Percentiles rank a stretch among this genome's conserved stretches.
Evolutionary conservation across 2,329 filamentous ascomycete species (phyloP).

Genomic region (Diplocarpon rosae): DNA sequence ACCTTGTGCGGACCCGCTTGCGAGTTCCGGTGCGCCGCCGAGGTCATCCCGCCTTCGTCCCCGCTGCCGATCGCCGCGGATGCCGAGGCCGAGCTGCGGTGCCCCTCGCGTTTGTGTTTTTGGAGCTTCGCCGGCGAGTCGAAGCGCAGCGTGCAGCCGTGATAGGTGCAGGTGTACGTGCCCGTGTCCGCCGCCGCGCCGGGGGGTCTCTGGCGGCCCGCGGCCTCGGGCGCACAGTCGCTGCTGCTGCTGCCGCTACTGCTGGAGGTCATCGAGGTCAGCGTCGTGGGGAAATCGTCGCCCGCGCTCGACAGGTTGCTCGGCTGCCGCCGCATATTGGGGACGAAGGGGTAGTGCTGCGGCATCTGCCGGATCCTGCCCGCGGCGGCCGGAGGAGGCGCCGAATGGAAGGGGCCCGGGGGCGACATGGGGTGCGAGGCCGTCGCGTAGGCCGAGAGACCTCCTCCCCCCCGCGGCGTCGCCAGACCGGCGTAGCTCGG

Average conservation of each 20-base stretch:
- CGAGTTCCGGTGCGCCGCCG: constrained; percentile 57
- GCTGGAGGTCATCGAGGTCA: constrained; percentile 32
- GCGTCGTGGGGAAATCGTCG: constrained; percentile 25
- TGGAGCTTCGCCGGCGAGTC: constrained; percentile 78
- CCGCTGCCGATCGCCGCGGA: constrained; percentile 29
- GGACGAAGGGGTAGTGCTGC: constrained; percentile 27
- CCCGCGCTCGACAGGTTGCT: constrained; percentile 22
- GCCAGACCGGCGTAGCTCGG: constrained; percentile 31
- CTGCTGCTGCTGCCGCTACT: constrained; percentile 27
- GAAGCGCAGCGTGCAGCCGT: constrained; percentile 80
- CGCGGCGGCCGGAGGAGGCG: constrained; percentile 29
- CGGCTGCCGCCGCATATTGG: constrained; percentile 18
- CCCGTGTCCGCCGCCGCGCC: constrained; percentile 65
- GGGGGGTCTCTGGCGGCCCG: constrained; percentile 37
- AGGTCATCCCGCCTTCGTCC: constrained; percentile 32
- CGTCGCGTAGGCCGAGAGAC: no score
- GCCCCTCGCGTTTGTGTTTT: constrained; percentile 90
- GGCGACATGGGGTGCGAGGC: constrained; percentile 23
- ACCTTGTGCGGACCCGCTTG: constrained; percentile 81
- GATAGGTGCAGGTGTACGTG: constrained; percentile 93
- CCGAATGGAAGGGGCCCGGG: constrained; percentile 34
- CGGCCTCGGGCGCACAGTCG: constrained; percentile 28
- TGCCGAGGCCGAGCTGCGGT: constrained; percentile 50
- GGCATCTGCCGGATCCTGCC: constrained; percentile 21
- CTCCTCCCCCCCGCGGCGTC: constrained; percentile 31